Base-by-base conservation (phyloP, 805 yeast species). In the Metschnikowia baotianmanensis region DNA sequence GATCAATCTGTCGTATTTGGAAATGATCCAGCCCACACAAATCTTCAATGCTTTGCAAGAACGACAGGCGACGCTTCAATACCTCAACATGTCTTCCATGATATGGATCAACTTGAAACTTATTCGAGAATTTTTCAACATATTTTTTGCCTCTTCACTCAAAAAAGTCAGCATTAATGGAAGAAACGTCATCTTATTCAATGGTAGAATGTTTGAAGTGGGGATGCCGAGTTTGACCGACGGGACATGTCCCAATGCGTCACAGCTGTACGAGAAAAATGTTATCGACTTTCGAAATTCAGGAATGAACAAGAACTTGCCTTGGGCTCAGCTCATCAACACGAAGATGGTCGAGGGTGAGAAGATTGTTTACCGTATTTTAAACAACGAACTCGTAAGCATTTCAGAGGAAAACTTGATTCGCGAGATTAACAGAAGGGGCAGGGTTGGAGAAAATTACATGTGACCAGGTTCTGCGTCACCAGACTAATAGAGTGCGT, bases 261-360 rank as follows among this genome's bases (percentile, higher is more conserved):
- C 21, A 5, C 17, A 32, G 23, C 21, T 30, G 29, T n/a, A 19
- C 19, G 26, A 22, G 19, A 16, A 16, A n/a, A 25, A 34, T 11
- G 31, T 31, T 4, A 34, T 77, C 4, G 72, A 67, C 34, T 67
- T 80, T 13, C 55, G 69, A 4, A 56, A 62, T 18, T 75, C 82
- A 1, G 82, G 82, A 0, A 74, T 76, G 79, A 58, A 61, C 25
- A 66, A 68, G 43, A 59, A 62, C 23, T 58, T 71, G n/a, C 65
- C 57, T 15, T 77, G 82, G 82, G 79, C 74, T 3, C 38, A 43
- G 20, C 12, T 15, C 3, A 50, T 52, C 35, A 44, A 52, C 24
- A 22, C 46, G 23, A 24, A 26, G 11, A 36, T 47, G 7, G 34
- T 17, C 11, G 19, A 17, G 6, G 56, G 56, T 25, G 43, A 46